phyloP scores from a whole-genome alignment of 352 stramenopile genomes.

The Globisporangium alternatum region DNA sequence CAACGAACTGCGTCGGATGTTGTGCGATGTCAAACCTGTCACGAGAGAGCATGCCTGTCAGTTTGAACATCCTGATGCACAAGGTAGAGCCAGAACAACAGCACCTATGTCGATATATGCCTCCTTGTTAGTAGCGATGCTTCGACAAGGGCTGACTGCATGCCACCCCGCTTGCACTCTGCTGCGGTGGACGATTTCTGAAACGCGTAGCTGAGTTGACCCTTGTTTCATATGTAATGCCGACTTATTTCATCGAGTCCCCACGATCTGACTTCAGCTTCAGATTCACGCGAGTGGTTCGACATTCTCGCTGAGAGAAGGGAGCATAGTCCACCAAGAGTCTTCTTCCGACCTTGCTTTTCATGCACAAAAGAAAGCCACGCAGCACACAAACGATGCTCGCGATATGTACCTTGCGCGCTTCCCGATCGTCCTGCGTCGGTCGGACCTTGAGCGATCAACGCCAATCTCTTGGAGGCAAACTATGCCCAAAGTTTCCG shows the following conservation, averaged over 20 bases:
- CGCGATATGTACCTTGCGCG: too few relatives aligned
- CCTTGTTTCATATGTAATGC: neutral
- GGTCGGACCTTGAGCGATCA: neutral
- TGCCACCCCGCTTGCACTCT: neutral
- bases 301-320: too few relatives aligned
- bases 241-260: constrained; percentile 2
- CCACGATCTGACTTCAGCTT: constrained; percentile 2
- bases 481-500: neutral
- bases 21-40: too few relatives aligned
- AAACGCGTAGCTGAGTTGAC: neutral
- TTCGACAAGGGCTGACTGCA: too few relatives aligned
- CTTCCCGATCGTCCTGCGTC: neutral
- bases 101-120: too few relatives aligned
- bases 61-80: too few relatives aligned
- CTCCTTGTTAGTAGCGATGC: too few relatives aligned
- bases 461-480: neutral
- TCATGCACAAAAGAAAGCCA: too few relatives aligned
- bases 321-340: neutral
- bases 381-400: too few relatives aligned
- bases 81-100: too few relatives aligned
- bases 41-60: too few relatives aligned
- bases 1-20: too few relatives aligned
- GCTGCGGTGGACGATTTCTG: neutral
- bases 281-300: neutral
- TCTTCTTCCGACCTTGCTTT: neutral